phyloP scores from a whole-genome alignment of 306 rosid species.

The Macrotyloma uniflorum region DNA sequence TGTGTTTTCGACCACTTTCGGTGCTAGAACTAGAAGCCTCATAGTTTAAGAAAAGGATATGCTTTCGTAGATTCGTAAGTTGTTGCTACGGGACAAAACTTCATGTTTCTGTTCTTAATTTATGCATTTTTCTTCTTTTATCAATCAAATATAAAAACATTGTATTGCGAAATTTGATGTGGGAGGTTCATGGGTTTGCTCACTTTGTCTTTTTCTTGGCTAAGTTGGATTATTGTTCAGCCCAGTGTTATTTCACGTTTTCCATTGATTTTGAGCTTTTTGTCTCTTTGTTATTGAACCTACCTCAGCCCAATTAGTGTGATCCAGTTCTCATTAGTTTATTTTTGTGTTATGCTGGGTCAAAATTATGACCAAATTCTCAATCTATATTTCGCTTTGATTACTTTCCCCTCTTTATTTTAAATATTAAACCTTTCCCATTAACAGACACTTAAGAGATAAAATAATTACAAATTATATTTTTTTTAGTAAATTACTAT shows the following conservation, averaged over 20 bases:
- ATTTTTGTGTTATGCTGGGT: too few relatives aligned
- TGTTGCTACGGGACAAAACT: not conserved
- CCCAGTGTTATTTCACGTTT: not conserved
- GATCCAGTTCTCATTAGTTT: not conserved
- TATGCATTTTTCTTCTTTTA: too few relatives aligned
- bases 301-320: not conserved
- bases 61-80: not conserved
- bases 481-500: too few relatives aligned
- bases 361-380: too few relatives aligned
- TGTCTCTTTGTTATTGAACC: not conserved
- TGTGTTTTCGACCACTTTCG: not conserved
- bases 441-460: too few relatives aligned
- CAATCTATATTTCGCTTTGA: too few relatives aligned
- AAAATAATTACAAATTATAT: too few relatives aligned
- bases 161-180: too few relatives aligned
- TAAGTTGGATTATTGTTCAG: not conserved
- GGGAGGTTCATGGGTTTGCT: too few relatives aligned
- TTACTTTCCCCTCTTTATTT: too few relatives aligned
- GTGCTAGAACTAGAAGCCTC: not conserved
- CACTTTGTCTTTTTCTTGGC: not conserved
- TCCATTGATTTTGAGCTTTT: not conserved
- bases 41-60: not conserved
- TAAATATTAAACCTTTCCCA: too few relatives aligned
- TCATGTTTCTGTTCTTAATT: not conserved
- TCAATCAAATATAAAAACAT: too few relatives aligned